Conservation (phyloP, 495 filamentous ascomycete genomes). For the Neurospora sp. region DNA sequence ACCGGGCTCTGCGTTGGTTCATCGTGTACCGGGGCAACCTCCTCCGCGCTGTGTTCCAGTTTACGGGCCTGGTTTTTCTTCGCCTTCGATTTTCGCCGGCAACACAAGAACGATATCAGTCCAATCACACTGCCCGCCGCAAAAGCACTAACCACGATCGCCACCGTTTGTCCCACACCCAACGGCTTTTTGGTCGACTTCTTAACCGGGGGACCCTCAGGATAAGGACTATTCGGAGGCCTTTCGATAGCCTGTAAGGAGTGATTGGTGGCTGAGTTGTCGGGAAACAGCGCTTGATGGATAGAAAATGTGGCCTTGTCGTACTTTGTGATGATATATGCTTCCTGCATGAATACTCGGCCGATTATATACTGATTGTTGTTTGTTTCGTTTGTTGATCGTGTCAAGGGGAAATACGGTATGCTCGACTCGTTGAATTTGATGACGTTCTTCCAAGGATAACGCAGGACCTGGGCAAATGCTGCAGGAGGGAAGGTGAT, state of each 20-base stretch:
- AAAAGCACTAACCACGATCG: slow-evolving; percentile 34
- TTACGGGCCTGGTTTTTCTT: slow-evolving; percentile 10
- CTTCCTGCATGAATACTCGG: slow-evolving; percentile 61
- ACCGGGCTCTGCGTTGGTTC: slow-evolving; percentile 19
- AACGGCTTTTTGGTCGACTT: slow-evolving; percentile 22
- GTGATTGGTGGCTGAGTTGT: slow-evolving; percentile 31
- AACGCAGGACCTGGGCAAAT: slow-evolving; percentile 49
- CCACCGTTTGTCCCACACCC: slow-evolving; percentile 28
- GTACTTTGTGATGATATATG: slow-evolving; percentile 59
- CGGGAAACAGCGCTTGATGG: slow-evolving; percentile 44
- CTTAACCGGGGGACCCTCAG: slow-evolving; percentile 13
- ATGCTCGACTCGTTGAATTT: slow-evolving; percentile 32
- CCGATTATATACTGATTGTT: slow-evolving; percentile 53
- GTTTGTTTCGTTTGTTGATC: slow-evolving; percentile 29
- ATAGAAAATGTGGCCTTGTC: slow-evolving; percentile 51
- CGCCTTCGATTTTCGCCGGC: slow-evolving; percentile 20
- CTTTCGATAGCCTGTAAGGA: slow-evolving; percentile 39
- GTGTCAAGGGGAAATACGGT: slow-evolving; percentile 54
- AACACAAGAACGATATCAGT: slow-evolving; percentile 22
- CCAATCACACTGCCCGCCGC: slow-evolving; percentile 32
- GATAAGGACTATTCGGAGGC: slow-evolving; percentile 36
- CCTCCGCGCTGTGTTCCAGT: slow-evolving; percentile 19
- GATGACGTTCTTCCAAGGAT: slow-evolving; percentile 44
- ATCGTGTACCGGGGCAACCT: slow-evolving; percentile 8
- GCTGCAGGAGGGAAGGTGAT: slow-evolving; percentile 54